Conservation (phyloP, 2,329 filamentous ascomycete species). For the Penicillium digitatum region DNA sequence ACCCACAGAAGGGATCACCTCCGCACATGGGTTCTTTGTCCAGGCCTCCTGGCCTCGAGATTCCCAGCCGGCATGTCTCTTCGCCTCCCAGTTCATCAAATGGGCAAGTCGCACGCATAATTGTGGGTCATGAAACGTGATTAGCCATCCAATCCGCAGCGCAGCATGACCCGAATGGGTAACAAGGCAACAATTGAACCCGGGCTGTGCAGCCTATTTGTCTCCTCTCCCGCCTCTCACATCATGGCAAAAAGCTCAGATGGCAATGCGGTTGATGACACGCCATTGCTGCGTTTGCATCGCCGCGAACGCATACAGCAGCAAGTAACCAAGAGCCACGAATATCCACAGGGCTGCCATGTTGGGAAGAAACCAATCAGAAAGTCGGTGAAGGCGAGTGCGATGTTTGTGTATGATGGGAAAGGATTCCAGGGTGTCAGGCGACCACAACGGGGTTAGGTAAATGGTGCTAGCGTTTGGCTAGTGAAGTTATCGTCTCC, state of each 20-base stretch:
- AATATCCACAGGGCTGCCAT: conserved; percentile 35
- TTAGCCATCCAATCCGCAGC: not conserved
- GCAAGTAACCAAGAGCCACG: conserved; percentile 34
- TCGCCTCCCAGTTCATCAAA: not conserved
- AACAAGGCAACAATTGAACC: not conserved
- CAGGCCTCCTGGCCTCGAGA: not conserved
- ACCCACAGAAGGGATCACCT: not conserved
- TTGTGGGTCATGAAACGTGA: conserved; percentile 3
- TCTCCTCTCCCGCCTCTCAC: not conserved
- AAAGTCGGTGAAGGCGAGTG: conserved; percentile 7
- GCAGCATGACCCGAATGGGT: not conserved
- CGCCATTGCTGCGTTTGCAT: conserved; percentile 19
- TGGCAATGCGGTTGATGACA: conserved; percentile 17
- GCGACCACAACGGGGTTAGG: not conserved
- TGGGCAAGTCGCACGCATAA: not conserved
- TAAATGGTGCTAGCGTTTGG: not conserved
- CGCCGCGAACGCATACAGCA: conserved; percentile 35
- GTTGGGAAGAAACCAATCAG: not conserved
- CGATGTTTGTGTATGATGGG: not conserved
- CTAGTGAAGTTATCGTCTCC: not conserved
- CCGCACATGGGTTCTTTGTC: not conserved
- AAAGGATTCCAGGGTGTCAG: not conserved
- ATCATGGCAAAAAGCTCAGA: conserved; percentile 13
- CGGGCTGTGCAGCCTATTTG: not conserved
- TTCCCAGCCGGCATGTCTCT: not conserved